Evolutionary conservation across 495 filamentous ascomycete species (phyloP), one percentile per base, ranked within the genome.

Genomic region (Xylaria palmicola): DNA sequence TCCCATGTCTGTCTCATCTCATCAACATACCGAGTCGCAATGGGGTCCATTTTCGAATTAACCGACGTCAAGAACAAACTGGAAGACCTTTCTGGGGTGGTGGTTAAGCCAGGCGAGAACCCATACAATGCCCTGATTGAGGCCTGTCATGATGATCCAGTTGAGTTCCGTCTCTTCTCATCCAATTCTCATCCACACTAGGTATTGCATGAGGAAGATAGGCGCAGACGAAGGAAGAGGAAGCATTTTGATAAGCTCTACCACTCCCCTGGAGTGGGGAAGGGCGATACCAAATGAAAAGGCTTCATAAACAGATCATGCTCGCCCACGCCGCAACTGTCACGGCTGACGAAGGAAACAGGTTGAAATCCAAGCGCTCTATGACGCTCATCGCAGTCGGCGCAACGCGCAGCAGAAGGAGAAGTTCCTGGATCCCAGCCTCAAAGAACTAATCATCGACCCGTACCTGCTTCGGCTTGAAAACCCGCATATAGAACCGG

Each of bases 111-210:
- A 0, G 78, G 74, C 43, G 74, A 79, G 50, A 96, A 92, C 63
- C 92, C 90, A 0, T 96, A 93, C 69, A 81, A 93, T 67, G 82
- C 86, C 12, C 74, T 96, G 37, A 86, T 97, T 55, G 68, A 82
- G 27, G 78, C 80, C 10, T 87, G 82, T 65, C 64, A 83, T 17
- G 75, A 86, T 56, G 72, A 85, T 61, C 76, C 85, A 63, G 89
- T 90, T 67, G 78, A 71, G 77, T 74, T 19, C n/a, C n/a, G n/a
- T 41, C 29, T 61, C 56, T 37, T 54, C 22, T 19, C 22, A 13
- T 43, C 53, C 27, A 4, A 37, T 37, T 22, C 29, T 3, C 13
- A 39, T 26, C 39, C 26, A 13, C 3, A 48, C 12, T 15, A 58
- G 26, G 12, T 4, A 15, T 29, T 7, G 19, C 20, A 12, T 26